Evolutionary conservation across 106 monocot species (phyloP).

Genomic region (Dactylorhiza incarnata): DNA sequence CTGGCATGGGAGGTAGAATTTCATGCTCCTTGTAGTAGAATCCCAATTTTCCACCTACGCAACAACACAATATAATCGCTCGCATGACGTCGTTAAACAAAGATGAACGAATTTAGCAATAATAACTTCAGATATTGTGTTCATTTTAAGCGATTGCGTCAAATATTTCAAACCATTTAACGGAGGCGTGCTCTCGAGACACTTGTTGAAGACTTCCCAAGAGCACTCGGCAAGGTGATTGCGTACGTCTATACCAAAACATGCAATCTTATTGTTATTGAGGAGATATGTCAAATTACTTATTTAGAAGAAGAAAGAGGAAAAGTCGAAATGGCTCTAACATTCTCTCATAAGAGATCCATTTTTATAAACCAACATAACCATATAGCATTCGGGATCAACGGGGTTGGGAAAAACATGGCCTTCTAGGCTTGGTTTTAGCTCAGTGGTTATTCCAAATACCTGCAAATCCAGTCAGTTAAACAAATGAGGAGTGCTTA

Average conservation of each 20-base stretch:
- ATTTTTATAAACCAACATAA: slow-evolving; percentile 95
- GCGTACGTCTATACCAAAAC: slow-evolving; percentile 45
- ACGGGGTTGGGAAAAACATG: slow-evolving; percentile 96
- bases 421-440: slow-evolving; percentile 78
- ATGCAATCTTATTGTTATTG: not conserved
- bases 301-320: not conserved
- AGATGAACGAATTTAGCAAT: not conserved
- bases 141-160: too few relatives aligned
- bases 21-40: slow-evolving; percentile 97
- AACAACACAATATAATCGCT: not conserved
- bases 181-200: slow-evolving; percentile 44
- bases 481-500: not conserved
- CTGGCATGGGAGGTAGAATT: slow-evolving; percentile 84
- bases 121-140: too few relatives aligned
- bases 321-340: slow-evolving; percentile 5
- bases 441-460: slow-evolving; percentile 83
- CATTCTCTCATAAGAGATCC: slow-evolving; percentile 94
- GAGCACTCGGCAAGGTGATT: slow-evolving; percentile 48
- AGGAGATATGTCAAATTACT: slow-evolving; percentile 1
- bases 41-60: slow-evolving; percentile 79
- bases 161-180: slow-evolving; percentile 37
- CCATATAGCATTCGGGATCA: slow-evolving; percentile 92
- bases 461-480: slow-evolving; percentile 32
- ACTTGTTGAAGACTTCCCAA: slow-evolving; percentile 62
- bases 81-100: not conserved